Evolutionary conservation across 345 rosid genomes (phyloP).

Genomic region (Sonneratia caseolaris): DNA sequence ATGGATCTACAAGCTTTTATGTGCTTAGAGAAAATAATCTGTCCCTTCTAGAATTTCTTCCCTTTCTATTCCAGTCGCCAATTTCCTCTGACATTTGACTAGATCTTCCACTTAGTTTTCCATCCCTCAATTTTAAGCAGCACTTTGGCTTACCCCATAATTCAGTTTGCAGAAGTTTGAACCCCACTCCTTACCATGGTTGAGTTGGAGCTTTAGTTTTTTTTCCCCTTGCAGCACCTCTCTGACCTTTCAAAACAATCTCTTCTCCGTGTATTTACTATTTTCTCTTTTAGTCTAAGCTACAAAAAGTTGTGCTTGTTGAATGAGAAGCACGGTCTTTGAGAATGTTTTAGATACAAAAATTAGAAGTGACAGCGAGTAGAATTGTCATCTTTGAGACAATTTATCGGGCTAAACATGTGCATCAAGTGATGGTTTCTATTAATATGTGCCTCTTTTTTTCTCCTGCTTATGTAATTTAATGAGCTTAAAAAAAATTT

Average conservation of each 20-base stretch:
- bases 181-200: not conserved
- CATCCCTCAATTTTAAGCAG: not conserved
- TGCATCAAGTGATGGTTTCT: not conserved
- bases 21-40: not conserved
- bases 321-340: not conserved
- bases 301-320: not conserved
- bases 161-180: not conserved
- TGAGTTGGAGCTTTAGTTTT: not conserved
- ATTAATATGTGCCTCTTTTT: no score
- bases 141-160: not conserved
- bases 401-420: not conserved
- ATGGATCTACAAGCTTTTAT: not conserved
- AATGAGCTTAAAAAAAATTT: not conserved
- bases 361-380: not conserved
- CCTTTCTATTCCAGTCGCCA: not conserved
- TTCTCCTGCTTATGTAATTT: not conserved
- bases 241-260: not conserved
- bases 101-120: not conserved
- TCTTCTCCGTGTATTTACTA: not conserved
- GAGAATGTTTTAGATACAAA: not conserved
- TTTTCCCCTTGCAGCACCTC: not conserved
- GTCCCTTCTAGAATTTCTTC: not conserved
- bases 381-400: not conserved
- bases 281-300: not conserved
- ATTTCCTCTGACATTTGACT: not conserved